phyloP scores from a whole-genome alignment of 2,329 filamentous ascomycete genomes.

The Ophiosphaerella korrae region DNA sequence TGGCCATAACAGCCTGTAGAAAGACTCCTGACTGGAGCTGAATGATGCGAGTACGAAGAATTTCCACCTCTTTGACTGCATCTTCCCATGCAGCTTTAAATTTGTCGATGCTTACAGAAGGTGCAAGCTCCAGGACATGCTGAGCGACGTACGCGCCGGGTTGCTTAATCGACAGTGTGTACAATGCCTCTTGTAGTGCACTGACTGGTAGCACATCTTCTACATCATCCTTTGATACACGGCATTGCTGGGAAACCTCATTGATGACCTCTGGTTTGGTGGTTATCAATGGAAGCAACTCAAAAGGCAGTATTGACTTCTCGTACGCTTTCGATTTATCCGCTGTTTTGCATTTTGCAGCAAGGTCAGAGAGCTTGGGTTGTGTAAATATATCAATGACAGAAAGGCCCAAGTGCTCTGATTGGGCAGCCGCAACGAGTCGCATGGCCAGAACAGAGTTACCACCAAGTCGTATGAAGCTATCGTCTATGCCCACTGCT shows the following conservation, averaged over 20 bases:
- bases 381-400: conserved; percentile 40
- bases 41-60: conserved; percentile 54
- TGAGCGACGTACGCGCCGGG: conserved; percentile 56
- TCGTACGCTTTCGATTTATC: conserved; percentile 6
- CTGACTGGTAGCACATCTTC: conserved; percentile 51
- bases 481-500: conserved; percentile 41
- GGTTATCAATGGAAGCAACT: conserved; percentile 18
- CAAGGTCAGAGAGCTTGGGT: conserved; percentile 39
- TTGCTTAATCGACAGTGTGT: conserved; percentile 56
- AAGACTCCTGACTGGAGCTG: conserved; percentile 34
- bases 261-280: conserved; percentile 17
- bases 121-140: conserved; percentile 49
- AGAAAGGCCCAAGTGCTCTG: conserved; percentile 32
- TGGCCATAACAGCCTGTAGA: conserved; percentile 34
- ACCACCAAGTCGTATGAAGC: conserved; percentile 40
- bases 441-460: conserved; percentile 41
- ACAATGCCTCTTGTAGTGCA: conserved; percentile 52
- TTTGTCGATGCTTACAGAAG: conserved; percentile 45
- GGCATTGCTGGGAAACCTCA: conserved; percentile 32
- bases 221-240: conserved; percentile 25
- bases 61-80: conserved; percentile 52
- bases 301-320: conserved; percentile 27
- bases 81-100: conserved; percentile 56
- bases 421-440: conserved; percentile 35
- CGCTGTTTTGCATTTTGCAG: conserved; percentile 22